A percentile compares a stretch with the other conserved stretches of the same genome.
phyloP scores from a whole-genome alignment of 164 flowering plant species.

The Stephania japonica region DNA sequence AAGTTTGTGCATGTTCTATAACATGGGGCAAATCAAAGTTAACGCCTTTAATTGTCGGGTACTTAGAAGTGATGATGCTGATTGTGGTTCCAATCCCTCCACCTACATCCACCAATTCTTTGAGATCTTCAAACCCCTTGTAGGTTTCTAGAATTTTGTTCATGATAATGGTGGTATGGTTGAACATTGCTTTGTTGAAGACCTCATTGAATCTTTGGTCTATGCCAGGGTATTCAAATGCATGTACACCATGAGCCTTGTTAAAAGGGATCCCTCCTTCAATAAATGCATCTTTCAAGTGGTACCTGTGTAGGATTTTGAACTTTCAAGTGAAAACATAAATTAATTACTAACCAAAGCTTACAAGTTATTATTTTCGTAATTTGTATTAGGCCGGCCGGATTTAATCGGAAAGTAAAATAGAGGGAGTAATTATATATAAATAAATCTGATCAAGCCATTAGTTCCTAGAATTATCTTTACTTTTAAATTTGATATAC shows the following conservation, averaged over 20 bases:
- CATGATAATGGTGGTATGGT: conserved; percentile 19
- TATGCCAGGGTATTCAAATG: conserved; percentile 18
- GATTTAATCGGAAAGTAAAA: too few species aligned
- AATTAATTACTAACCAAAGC: too few species aligned
- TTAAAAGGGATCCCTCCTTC: conserved; percentile 81
- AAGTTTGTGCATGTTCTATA: not conserved
- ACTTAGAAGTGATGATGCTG: conserved; percentile 16
- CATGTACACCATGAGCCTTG: conserved; percentile 60
- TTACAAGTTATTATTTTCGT: too few species aligned
- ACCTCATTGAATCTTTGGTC: conserved; percentile 26
- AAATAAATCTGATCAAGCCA: too few species aligned
- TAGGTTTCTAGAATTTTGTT: conserved; percentile 20
- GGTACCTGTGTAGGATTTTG: conserved; percentile 32
- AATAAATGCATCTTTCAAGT: conserved; percentile 74
- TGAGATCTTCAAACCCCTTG: conserved; percentile 27
- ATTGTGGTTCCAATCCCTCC: conserved; percentile 27
- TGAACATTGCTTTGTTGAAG: conserved; percentile 27
- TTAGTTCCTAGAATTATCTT: too few species aligned
- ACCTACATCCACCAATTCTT: conserved; percentile 24
- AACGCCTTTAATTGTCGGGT: conserved; percentile 23
- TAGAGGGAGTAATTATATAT: too few species aligned
- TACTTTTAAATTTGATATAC: not conserved
- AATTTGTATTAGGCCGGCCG: too few species aligned
- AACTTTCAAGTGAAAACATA: too few species aligned
- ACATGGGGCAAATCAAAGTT: conserved; percentile 24